phyloP scores from a whole-genome alignment of 2,329 filamentous ascomycete genomes.

The Claviceps arundinis region DNA sequence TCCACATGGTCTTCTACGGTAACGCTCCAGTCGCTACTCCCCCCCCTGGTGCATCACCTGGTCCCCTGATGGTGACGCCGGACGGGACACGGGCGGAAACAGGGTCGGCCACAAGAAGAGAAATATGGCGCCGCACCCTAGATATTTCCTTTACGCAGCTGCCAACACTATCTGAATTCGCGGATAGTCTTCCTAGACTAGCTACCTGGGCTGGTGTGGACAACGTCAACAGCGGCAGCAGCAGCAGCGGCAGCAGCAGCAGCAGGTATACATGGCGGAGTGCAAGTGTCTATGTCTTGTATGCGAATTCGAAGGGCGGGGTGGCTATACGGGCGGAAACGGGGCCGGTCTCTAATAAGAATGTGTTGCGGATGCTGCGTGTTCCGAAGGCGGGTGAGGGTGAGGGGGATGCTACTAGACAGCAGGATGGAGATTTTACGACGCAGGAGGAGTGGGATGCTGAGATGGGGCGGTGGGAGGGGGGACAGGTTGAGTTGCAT shows the following conservation, averaged over 20 bases:
- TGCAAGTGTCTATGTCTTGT: background rate
- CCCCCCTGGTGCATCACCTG: background rate
- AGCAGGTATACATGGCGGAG: background rate
- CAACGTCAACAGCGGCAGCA: background rate
- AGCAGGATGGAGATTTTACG: no score
- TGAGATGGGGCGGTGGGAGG: slow-evolving; percentile 5
- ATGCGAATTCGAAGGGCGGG: background rate
- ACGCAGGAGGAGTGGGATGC: slow-evolving; percentile 12
- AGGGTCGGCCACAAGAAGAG: background rate
- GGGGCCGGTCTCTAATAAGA: background rate
- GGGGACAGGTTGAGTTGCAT: background rate
- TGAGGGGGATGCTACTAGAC: slow-evolving; percentile 7
- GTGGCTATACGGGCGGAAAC: background rate
- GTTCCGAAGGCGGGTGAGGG: slow-evolving; percentile 9
- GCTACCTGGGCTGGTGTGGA: background rate
- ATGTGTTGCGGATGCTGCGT: background rate
- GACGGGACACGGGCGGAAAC: no score
- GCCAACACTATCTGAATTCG: background rate
- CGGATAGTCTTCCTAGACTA: background rate
- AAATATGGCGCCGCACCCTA: background rate
- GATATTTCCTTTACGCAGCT: background rate
- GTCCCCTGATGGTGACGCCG: no score
- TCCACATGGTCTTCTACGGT: slow-evolving; percentile 6
- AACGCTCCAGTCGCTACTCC: background rate
- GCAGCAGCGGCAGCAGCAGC: background rate